Evolutionary conservation across 75 land plant species (phyloP).

Genomic region (Gnetum montanum): DNA sequence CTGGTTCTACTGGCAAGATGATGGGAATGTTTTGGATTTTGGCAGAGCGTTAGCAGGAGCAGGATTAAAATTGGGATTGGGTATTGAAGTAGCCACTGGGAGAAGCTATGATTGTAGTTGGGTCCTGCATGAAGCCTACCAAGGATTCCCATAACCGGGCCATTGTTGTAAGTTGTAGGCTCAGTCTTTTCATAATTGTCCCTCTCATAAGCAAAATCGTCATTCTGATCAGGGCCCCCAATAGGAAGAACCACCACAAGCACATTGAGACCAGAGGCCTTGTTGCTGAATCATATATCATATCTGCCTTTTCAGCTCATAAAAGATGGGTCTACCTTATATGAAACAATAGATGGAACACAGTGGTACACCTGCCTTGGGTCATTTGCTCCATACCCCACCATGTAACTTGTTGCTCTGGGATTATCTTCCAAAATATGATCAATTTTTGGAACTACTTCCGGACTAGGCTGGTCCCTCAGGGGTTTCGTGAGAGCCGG

Average conservation of each 20-base stretch:
- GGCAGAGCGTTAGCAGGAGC: no score
- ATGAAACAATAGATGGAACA: conserved; percentile 76
- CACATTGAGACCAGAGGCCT: conserved; percentile 28
- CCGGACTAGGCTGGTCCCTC: no score
- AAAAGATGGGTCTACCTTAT: conserved; percentile 42
- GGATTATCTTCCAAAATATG: conserved; percentile 94
- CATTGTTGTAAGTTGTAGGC: conserved; percentile 32
- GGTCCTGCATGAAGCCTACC: conserved; percentile 17
- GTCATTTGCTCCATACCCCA: conserved; percentile 69
- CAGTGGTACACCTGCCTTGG: conserved; percentile 87
- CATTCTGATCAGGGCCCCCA: conserved; percentile 48
- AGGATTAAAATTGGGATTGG: no score
- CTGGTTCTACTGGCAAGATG: no score
- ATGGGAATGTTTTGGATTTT: no score
- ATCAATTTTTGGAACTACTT: no score
- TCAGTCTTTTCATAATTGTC: conserved; percentile 39
- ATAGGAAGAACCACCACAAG: conserved; percentile 30
- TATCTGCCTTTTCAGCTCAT: conserved; percentile 81
- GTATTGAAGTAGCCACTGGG: conserved; percentile 47
- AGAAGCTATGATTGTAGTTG: conserved; percentile 38
- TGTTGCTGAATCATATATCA: conserved; percentile 49
- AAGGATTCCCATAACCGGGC: conserved; percentile 24
- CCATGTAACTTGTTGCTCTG: conserved; percentile 91
- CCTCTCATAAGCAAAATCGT: conserved; percentile 27
- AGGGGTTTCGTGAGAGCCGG: no score